phyloP scores from a whole-genome alignment of 148 eudicot genomes.

The Spergularia marina region DNA sequence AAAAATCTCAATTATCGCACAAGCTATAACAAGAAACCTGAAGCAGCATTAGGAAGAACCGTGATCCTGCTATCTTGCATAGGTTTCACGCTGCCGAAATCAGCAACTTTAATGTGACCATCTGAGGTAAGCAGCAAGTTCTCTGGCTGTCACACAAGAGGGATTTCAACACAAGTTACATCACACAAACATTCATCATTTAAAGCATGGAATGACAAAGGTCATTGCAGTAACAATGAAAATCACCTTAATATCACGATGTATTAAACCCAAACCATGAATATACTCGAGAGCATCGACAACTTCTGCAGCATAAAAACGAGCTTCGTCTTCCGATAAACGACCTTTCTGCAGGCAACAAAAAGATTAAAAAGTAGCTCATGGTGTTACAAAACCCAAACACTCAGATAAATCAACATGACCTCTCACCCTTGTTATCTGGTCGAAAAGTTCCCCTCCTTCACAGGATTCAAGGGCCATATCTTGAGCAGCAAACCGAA shows the following conservation, averaged over 20 bases:
- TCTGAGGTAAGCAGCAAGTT: slow-evolving; percentile 87
- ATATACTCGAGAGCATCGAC: slow-evolving; percentile 96
- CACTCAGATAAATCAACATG: not conserved
- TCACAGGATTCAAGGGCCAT: slow-evolving; percentile 99
- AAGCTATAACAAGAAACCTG: slow-evolving; percentile 43
- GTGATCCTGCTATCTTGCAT: slow-evolving; percentile 92
- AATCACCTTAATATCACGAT: slow-evolving; percentile 94
- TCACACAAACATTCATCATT: not conserved
- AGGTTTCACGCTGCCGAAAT: slow-evolving; percentile 98
- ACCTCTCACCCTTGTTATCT: slow-evolving; percentile 89
- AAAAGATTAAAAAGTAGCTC: not conserved
- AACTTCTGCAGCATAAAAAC: slow-evolving; percentile 95
- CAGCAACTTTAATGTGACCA: slow-evolving; percentile 97
- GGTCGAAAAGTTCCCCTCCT: slow-evolving; percentile 99
- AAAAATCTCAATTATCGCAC: not conserved
- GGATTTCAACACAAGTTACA: slow-evolving; percentile 22
- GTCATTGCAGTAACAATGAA: slow-evolving; percentile 17
- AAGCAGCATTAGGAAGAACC: slow-evolving; percentile 95
- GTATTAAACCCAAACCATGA: slow-evolving; percentile 90
- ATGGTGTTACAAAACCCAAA: too few relatives aligned
- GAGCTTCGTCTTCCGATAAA: slow-evolving; percentile 87
- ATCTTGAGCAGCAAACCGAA: slow-evolving; percentile 46
- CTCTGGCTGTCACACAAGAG: slow-evolving; percentile 76
- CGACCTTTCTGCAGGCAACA: slow-evolving; percentile 78
- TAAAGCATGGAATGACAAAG: slow-evolving; percentile 1